Evolutionary conservation across 2,329 filamentous ascomycete genomes (phyloP), one percentile per base, ranked within the genome.

Genomic region (Stagonosporopsis rhizophila): DNA sequence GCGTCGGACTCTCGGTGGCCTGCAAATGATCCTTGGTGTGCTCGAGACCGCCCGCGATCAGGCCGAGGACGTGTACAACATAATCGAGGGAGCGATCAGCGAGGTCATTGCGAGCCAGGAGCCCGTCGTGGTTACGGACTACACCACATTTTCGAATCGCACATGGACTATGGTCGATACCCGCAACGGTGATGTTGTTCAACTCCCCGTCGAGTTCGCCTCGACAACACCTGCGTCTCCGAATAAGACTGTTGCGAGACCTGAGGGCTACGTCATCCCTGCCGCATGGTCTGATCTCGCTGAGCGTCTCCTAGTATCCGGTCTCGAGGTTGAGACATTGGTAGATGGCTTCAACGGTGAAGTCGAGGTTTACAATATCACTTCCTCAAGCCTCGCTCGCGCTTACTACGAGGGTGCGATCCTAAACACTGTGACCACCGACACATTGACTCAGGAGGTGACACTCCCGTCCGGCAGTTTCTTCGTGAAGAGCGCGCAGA

Each of bases 241-340:
- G 2, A 75, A 77, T 44, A 64, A 73, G 25, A 77, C 74, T 0
- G 68, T 71, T 19, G 15, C 68, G 2, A 59, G 70, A 17, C 74
- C 75, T 11, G 60, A 68, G 45, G 71, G 69, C 7, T 77, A 77
- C 56, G 46, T 77, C 9, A 75, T 77, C 41, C 73, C 75, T 0
- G 67, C 67, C 25, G 68, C 70, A 0, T 77, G 73, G 73, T 49
- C 61, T 6, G 74, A 75, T 40, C 59, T 77, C 5, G 73, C 69
- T 3, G 65, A 69, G 15, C 68, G 73, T 3, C 62, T 77, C 0
- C 45, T 59, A n/a, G 58, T 70, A 0, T 72, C 67, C n/a, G 75
- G 75, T 0, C 57, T 77, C 1, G 65, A 74, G 35, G 65, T 76
- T 19, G 65, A 73, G 27, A 70, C 64, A 0, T 45, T 77, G 20